Base-by-base conservation (phyloP, 768 basidiomycete species). In the Rhizopogon sp. region DNA sequence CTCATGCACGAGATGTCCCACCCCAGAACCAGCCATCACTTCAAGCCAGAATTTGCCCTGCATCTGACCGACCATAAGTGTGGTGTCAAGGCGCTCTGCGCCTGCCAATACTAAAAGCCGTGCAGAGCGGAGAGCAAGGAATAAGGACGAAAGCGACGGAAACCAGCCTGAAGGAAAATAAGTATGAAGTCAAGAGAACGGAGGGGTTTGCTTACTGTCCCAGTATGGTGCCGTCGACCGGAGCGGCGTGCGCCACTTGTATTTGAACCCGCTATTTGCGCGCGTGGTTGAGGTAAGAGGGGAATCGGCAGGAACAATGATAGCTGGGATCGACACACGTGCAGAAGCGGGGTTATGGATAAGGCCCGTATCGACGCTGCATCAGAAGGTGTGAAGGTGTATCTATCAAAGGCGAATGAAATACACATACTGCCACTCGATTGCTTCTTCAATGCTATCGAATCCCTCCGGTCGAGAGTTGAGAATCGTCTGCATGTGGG, bases 61-160 rank as follows among this genome's bases (percentile, higher is more conserved):
- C 93, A 96, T 95, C 66, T 95, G 93, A 1, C 89, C 97, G 49
- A 98, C 93, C 88, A 96, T 97, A 44, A 99, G 78, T 60, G 92
- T 85, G 61, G 83, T 88, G 64, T 99, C 97, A 4, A 98, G 81
- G 16, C 94, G 78, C 62, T 99, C 97, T 16, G 94, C 85, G 0
- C 95, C 96, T 0, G 97, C 97, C 14, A 99, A 76, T 8, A 98
- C 81, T 22, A 99, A 81, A 28, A 99, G 72, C 29, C 95, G 84
- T 0, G 95, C 96, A 0, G 91, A 82, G 13, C 87, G 82, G 0
- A 84, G 82, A 0, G 79, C 70, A 1, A 98, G 77, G 71, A 99
- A 99, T 22, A 79, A 77, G n/a, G 69, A 70, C 3, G 93, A 95
- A 1, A 99, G 76, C 0, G 85, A 85, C 10, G 76, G 75, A 71